phyloP scores from a whole-genome alignment of 352 stramenopile species.

The Elongisporangium anandrum region DNA sequence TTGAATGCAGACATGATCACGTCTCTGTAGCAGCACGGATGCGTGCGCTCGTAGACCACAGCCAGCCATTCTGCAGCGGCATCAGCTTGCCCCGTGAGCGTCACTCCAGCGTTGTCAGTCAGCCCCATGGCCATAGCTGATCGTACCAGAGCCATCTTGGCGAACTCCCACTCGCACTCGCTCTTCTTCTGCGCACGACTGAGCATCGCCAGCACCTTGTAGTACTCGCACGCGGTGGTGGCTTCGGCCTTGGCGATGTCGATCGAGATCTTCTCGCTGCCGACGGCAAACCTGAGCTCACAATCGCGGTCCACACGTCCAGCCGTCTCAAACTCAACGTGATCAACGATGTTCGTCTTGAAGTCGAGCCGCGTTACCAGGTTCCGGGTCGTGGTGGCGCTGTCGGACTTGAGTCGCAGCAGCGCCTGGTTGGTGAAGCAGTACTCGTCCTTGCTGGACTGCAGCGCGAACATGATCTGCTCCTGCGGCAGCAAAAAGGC shows the following conservation, averaged over 20 bases:
- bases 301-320: slow-evolving; percentile 45
- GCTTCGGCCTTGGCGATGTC: slow-evolving; percentile 45
- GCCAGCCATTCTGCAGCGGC: slow-evolving; percentile 40
- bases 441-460: slow-evolving; percentile 32
- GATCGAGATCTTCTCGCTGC: slow-evolving; percentile 32
- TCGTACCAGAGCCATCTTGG: slow-evolving; percentile 34
- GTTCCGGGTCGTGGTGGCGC: slow-evolving; percentile 41
- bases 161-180: slow-evolving; percentile 41
- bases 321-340: slow-evolving; percentile 45
- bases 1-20: slow-evolving; percentile 42
- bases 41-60: slow-evolving; percentile 34
- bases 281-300: slow-evolving; percentile 54
- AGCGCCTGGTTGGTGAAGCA: slow-evolving; percentile 37
- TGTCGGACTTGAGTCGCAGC: slow-evolving; percentile 28
- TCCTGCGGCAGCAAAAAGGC: slow-evolving; percentile 37
- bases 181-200: slow-evolving; percentile 33
- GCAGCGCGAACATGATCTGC: slow-evolving; percentile 24
- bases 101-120: slow-evolving; percentile 30
- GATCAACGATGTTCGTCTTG: slow-evolving; percentile 16
- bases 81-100: slow-evolving; percentile 37
- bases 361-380: slow-evolving; percentile 43
- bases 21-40: slow-evolving; percentile 52
- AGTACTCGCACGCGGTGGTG: slow-evolving; percentile 25
- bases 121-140: slow-evolving; percentile 34
- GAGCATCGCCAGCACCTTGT: slow-evolving; percentile 54